These are phyloP conservation scores for Westerdykella sp. DNA, from an alignment of 2,329 filamentous ascomycete species.

Conservation along the genomic window DNA sequence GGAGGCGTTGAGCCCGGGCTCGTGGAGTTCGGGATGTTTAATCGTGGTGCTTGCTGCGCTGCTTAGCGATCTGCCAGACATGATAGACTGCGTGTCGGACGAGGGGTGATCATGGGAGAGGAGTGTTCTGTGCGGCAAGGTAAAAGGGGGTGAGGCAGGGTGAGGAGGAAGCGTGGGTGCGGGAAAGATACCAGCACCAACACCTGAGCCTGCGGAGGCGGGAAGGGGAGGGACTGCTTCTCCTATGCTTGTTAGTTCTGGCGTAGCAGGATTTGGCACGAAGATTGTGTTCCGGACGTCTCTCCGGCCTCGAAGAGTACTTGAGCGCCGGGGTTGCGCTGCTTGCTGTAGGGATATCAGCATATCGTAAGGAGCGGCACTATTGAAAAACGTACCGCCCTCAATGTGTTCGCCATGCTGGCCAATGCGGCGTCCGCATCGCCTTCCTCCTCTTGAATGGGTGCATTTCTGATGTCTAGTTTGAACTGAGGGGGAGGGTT, in stretches of 20 bases:
- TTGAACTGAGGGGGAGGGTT: conserved; percentile 55
- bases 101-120: conserved; percentile 52
- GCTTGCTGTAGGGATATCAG: conserved; percentile 42
- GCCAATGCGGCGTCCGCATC: conserved; percentile 68
- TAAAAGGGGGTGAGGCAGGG: conserved; percentile 33
- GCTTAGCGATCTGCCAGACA: conserved; percentile 75
- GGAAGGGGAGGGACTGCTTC: conserved; percentile 25
- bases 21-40: conserved; percentile 74
- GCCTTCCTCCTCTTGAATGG: conserved; percentile 70
- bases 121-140: conserved; percentile 26
- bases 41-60: conserved; percentile 55
- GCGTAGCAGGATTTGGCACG: conserved; percentile 48
- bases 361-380: background rate
- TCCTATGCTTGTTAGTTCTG: conserved; percentile 35
- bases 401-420: conserved; percentile 67
- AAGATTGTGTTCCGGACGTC: conserved; percentile 91
- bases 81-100: conserved; percentile 86
- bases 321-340: conserved; percentile 52
- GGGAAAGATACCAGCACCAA: conserved; percentile 4
- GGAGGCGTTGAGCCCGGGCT: conserved; percentile 76
- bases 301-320: conserved; percentile 78
- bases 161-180: conserved; percentile 21
- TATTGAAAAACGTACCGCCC: conserved; percentile 39
- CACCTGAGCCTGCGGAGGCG: conserved; percentile 13
- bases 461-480: conserved; percentile 71